These are phyloP conservation scores for Suhomyces choctaworum DNA, from an alignment of 1,139 yeast genomes.

Conservation along the genomic window DNA sequence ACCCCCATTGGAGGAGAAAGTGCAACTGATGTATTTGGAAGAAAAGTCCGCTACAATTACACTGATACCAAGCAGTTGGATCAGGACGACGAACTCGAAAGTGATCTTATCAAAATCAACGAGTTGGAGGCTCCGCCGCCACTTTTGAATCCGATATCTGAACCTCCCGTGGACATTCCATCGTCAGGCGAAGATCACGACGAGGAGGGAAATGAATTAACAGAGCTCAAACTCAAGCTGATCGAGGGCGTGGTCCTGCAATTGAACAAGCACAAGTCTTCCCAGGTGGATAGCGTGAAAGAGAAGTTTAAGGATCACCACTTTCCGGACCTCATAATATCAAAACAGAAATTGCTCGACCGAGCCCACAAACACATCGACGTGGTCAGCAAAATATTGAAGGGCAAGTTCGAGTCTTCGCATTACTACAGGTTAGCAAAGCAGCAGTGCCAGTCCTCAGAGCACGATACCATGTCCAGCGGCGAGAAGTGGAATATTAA, in stretches of 20 bases:
- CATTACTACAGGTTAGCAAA: constrained; percentile 52
- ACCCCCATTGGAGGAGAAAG: no score
- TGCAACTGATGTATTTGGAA: constrained; percentile 3
- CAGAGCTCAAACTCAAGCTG: constrained; percentile 5
- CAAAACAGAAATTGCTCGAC: constrained; percentile 23
- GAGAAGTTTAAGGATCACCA: constrained; percentile 22
- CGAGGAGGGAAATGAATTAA: not conserved
- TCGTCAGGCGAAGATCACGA: constrained; percentile 5
- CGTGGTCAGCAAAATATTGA: constrained; percentile 43
- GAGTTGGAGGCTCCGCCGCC: constrained; percentile 8
- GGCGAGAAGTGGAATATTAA: constrained; percentile 50
- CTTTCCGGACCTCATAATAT: constrained; percentile 31
- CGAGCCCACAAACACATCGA: constrained; percentile 32
- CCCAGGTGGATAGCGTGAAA: constrained; percentile 18
- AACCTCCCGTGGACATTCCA: constrained; percentile 5
- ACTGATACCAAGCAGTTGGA: constrained; percentile 1
- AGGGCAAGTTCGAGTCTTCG: constrained; percentile 43
- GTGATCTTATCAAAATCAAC: constrained; percentile 15
- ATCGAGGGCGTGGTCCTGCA: constrained; percentile 15
- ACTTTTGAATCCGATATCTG: constrained; percentile 1
- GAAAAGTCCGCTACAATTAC: constrained; percentile 2
- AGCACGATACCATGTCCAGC: constrained; percentile 45
- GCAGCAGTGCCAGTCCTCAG: constrained; percentile 34
- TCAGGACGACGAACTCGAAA: constrained; percentile 13
- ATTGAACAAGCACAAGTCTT: constrained; percentile 17